Evolutionary conservation across 1,139 yeast genomes (phyloP).

Genomic region (Yamadazyma spencermartinsiae): DNA sequence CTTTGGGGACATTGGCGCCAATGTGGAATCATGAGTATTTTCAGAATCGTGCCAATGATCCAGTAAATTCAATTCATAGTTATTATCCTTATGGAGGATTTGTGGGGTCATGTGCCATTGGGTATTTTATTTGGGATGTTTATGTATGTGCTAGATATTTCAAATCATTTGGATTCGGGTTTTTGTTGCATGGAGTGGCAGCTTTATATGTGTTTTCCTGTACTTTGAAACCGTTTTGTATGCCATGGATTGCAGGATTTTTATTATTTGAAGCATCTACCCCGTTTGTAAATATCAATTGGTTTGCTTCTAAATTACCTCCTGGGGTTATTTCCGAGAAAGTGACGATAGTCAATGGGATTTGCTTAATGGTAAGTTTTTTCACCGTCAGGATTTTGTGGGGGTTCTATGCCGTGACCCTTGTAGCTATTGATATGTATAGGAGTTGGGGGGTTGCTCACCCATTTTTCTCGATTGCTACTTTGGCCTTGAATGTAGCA

Average conservation of each 20-base stretch:
- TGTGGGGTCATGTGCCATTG: conserved; percentile 69
- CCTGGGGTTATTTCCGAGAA: conserved; percentile 52
- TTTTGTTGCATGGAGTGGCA: conserved; percentile 81
- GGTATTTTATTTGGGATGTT: conserved; percentile 93
- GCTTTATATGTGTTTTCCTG: conserved; percentile 74
- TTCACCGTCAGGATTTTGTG: conserved; percentile 78
- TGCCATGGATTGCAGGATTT: conserved; percentile 84
- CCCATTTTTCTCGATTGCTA: conserved; percentile 33
- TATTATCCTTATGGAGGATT: conserved; percentile 74
- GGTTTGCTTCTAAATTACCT: conserved; percentile 83
- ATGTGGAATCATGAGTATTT: conserved; percentile 53
- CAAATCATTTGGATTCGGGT: conserved; percentile 75
- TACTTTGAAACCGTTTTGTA: conserved; percentile 47
- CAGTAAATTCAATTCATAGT: conserved; percentile 52
- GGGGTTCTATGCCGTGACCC: conserved; percentile 76
- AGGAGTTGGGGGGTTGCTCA: conserved; percentile 30
- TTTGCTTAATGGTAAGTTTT: conserved; percentile 65
- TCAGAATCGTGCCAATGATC: conserved; percentile 46
- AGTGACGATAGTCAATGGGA: conserved; percentile 65
- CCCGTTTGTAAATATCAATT: conserved; percentile 88
- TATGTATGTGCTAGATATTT: conserved; percentile 62
- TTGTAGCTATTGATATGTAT: conserved; percentile 56
- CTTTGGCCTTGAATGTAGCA: conserved; percentile 61
- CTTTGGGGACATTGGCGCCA: conserved; percentile 56
- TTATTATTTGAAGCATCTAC: conserved; percentile 87